phyloP scores from a whole-genome alignment of 352 stramenopile genomes.

The Phytophthora lateralis region DNA sequence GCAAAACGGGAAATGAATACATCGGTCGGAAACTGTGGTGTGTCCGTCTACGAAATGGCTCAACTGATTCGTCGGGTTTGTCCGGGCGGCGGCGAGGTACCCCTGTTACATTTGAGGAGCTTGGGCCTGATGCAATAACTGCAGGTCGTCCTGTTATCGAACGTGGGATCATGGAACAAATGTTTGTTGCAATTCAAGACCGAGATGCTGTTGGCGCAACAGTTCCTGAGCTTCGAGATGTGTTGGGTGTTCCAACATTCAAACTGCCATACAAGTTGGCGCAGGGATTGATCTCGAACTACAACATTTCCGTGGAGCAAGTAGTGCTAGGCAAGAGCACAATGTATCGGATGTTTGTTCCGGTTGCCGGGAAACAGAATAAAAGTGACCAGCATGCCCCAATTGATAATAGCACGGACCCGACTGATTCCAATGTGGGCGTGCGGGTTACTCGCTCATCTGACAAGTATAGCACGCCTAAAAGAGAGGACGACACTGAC shows the following conservation, averaged over 20 bases:
- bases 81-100: slow-evolving; percentile 11
- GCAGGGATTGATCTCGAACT: slow-evolving; percentile 80
- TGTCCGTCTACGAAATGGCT: slow-evolving; percentile 50
- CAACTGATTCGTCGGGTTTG: slow-evolving; percentile 1
- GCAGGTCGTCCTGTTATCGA: slow-evolving; percentile 59
- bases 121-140: slow-evolving; percentile 23
- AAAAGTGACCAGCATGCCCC: slow-evolving; percentile 5
- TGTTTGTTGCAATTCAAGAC: slow-evolving; percentile 65
- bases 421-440: slow-evolving; percentile 15
- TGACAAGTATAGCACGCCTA: slow-evolving; percentile 38
- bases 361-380: slow-evolving; percentile 17
- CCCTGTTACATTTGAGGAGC: slow-evolving; percentile 28
- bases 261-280: slow-evolving; percentile 84
- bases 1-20: slow-evolving; percentile 62
- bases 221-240: slow-evolving; percentile 80
- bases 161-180: slow-evolving; percentile 82
- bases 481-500: slow-evolving; percentile 16
- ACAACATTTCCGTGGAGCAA: slow-evolving; percentile 78
- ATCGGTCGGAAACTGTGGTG: slow-evolving; percentile 84
- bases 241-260: slow-evolving; percentile 82
- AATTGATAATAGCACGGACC: slow-evolving; percentile 6
- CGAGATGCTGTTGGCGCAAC: slow-evolving; percentile 57
- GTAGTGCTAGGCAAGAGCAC: slow-evolving; percentile 81
- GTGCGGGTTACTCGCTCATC: slow-evolving; percentile 31
- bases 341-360: slow-evolving; percentile 86